Percentiles rank a stretch among this genome's conserved stretches.
Evolutionary conservation across 148 eudicot genomes (phyloP).

Genomic region (Cornus controversa): DNA sequence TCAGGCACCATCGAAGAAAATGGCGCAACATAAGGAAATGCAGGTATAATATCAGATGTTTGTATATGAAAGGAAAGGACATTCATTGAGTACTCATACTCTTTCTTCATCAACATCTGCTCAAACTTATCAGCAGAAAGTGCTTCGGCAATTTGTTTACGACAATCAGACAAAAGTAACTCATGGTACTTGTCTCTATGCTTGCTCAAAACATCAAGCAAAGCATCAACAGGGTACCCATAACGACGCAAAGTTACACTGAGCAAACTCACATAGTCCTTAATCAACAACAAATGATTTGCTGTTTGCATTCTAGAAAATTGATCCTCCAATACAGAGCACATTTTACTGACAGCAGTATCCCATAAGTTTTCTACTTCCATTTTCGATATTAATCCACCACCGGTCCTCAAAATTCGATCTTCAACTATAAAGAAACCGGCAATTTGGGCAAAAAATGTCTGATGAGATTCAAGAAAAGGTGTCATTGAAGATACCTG

Average conservation of each 20-base stretch:
- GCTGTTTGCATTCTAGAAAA: conserved; percentile 98
- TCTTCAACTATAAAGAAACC: conserved; percentile 97
- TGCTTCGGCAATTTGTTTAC: conserved; percentile 81
- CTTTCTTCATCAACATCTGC: conserved; percentile 97
- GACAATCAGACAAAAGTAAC: conserved; percentile 79
- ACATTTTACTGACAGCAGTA: conserved; percentile 92
- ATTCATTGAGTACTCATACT: conserved; percentile 95
- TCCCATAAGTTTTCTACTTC: conserved; percentile 98
- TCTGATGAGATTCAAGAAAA: conserved; percentile 91
- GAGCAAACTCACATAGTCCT: conserved; percentile 94
- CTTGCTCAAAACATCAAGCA: conserved; percentile 92
- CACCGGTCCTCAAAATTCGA: conserved; percentile 89
- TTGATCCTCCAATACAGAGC: conserved; percentile 93
- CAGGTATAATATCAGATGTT: conserved; percentile 82
- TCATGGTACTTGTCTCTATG: conserved; percentile 99
- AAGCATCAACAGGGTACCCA: conserved; percentile 87
- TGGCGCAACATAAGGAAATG: conserved; percentile 92
- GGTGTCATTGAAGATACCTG: conserved; percentile 97
- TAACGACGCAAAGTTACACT: conserved; percentile 83
- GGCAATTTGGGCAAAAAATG: conserved; percentile 93
- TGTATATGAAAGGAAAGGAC: conserved; percentile 90
- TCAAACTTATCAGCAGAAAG: conserved; percentile 80
- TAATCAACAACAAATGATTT: conserved; percentile 86
- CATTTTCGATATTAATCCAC: conserved; percentile 82
- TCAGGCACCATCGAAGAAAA: conserved; percentile 95